phyloP scores from a whole-genome alignment of 495 filamentous ascomycete genomes.

The Talaromyces stipitatus region DNA sequence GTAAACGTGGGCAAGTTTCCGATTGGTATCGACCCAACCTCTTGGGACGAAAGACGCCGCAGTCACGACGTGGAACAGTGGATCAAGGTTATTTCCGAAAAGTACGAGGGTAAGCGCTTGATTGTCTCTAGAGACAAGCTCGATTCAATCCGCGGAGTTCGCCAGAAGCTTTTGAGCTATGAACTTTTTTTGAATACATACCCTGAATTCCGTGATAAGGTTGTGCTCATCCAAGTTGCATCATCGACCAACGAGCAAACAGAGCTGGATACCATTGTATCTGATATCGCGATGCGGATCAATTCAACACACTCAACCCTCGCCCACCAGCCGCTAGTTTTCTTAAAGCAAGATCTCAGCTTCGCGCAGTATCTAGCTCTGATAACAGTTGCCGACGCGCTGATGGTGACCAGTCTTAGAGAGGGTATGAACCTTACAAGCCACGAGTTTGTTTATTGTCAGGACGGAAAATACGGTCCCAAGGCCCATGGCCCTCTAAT shows the following conservation, averaged over 20 bases:
- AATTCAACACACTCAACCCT: conserved; percentile 83
- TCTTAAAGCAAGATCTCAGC: conserved; percentile 86
- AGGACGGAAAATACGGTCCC: conserved; percentile 67
- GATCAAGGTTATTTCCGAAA: conserved; percentile 68
- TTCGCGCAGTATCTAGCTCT: conserved; percentile 86
- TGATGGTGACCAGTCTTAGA: conserved; percentile 88
- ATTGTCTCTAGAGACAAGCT: conserved; percentile 92
- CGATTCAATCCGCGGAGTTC: conserved; percentile 80
- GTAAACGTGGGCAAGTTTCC: conserved; percentile 41
- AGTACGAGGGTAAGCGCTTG: conserved; percentile 76
- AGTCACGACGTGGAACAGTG: conserved; percentile 66
- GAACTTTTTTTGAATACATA: conserved; percentile 91
- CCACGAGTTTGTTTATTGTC: conserved; percentile 88
- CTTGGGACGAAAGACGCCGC: conserved; percentile 61
- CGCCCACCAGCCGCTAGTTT: conserved; percentile 85
- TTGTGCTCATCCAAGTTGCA: conserved; percentile 87
- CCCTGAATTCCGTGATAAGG: conserved; percentile 78
- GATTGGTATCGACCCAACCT: conserved; percentile 54
- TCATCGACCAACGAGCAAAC: conserved; percentile 79
- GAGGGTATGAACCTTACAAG: conserved; percentile 94
- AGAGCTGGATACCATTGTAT: conserved; percentile 78
- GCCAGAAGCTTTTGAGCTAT: conserved; percentile 86
- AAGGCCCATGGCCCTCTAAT: conserved; percentile 83
- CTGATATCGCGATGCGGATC: conserved; percentile 86
- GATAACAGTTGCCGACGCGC: conserved; percentile 75